Conservation (phyloP, 2,329 filamentous ascomycete genomes). For the Botrytis paeoniae region DNA sequence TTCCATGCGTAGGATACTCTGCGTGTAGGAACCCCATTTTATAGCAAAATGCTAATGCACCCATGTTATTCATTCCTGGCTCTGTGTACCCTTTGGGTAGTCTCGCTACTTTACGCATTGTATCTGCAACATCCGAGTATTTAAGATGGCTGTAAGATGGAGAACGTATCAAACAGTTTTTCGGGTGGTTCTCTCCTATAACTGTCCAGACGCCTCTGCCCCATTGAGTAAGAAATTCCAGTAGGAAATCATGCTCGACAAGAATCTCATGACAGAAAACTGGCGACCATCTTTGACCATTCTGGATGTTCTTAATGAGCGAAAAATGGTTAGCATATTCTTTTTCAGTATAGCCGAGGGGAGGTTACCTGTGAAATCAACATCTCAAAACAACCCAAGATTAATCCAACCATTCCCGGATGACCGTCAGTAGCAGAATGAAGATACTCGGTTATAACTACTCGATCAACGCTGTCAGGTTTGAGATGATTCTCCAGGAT, state of each 20-base stretch:
- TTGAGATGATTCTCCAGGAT: not conserved
- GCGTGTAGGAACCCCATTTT: constrained; percentile 2
- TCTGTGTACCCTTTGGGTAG: not conserved
- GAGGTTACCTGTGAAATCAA: not conserved
- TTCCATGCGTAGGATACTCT: not conserved
- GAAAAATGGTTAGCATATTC: not conserved
- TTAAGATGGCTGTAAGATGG: not conserved
- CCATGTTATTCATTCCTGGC: not conserved
- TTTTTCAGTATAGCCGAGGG: not conserved
- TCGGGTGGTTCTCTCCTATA: not conserved
- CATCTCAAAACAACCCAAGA: not conserved
- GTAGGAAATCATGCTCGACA: not conserved
- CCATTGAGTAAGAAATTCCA: not conserved
- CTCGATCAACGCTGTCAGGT: not conserved
- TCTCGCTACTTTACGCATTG: constrained; percentile 4
- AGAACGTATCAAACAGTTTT: not conserved
- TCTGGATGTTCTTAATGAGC: not conserved
- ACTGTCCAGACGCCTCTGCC: not conserved
- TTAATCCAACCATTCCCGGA: not conserved
- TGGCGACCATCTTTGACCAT: not conserved
- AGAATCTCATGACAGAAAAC: not conserved
- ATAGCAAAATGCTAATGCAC: not conserved
- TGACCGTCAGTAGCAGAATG: constrained; percentile 2
- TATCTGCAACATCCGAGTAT: not conserved
- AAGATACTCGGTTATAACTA: not conserved